Evolutionary conservation across 345 rosid species (phyloP), one percentile per base, ranked within the genome.

Genomic region (Moricandia arvensis): DNA sequence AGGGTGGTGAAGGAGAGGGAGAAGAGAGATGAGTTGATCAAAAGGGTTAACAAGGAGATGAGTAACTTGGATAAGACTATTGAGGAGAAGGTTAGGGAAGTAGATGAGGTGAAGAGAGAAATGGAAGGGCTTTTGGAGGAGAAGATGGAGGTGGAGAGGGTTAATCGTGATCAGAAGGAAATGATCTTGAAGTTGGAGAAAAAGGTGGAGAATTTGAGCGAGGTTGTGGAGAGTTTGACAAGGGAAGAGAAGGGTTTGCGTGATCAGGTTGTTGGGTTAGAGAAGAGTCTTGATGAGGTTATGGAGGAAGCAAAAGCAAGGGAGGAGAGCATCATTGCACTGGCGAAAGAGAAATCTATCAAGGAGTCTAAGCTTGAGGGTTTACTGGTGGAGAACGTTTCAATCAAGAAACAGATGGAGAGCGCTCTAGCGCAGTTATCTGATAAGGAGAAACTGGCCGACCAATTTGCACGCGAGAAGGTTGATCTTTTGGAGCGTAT

Each of bases 161-260:
- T 81, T 74, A 74, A 75, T 2, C 45, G 41, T 49, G 79, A 45
- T 21, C 85, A 78, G 45, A 59, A 34, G 69, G 74, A 61, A 57
- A 80, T 27, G 66, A 82, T 89, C 27, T 18, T 59, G 59, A 83
- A 81, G 76, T 55, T 91, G 70, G 90, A 79, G 81, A 78, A 80
- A 69, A 81, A 75, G 61, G 43, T 75, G 34, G 63, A 24, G 17
- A 63, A 12, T 16, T 49, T 83, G 85, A 55, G 71, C 75, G 85
- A 66, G 77, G 65, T 54, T 38, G 75, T 75, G 49, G 21, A 30
- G 68, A 75, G 73, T 65, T 80, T 85, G 81, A 73, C 59, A 26
- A 78, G 72, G 57, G 90, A 89, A 77, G 89, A 76, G 80, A 62
- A 54, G n/a, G 49, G 68, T 24, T 65, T 87, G 77, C 69, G 60